These are phyloP conservation scores for Quercus phellos DNA, from an alignment of 331 rosid genomes.

Conservation along the genomic window DNA sequence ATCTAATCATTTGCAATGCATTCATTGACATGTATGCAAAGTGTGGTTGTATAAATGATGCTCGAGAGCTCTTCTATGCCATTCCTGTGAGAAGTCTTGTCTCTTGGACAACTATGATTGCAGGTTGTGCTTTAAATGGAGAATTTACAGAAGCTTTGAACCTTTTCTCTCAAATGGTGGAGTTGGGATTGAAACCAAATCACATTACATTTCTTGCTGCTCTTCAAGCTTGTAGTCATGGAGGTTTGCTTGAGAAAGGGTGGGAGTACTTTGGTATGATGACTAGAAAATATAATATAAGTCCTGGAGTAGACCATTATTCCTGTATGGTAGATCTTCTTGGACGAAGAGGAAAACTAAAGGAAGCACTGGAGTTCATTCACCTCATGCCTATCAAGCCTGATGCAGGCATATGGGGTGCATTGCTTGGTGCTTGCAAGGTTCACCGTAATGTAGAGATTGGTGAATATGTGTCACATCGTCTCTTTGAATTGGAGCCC, in stretches of 20 bases:
- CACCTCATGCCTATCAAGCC: constrained; percentile 41
- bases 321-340: constrained; percentile 52
- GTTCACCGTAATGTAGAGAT: constrained; percentile 36
- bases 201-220: constrained; percentile 50
- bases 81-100: constrained; percentile 41
- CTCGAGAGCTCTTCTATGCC: constrained; percentile 36
- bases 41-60: constrained; percentile 45
- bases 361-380: constrained; percentile 51
- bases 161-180: constrained; percentile 39
- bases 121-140: constrained; percentile 56
- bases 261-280: constrained; percentile 39
- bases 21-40: constrained; percentile 68
- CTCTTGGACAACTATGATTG: constrained; percentile 57
- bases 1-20: constrained; percentile 44
- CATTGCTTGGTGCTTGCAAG: constrained; percentile 58
- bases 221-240: constrained; percentile 62
- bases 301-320: constrained; percentile 52
- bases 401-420: constrained; percentile 59
- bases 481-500: constrained; percentile 47
- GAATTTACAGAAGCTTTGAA: constrained; percentile 45
- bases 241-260: constrained; percentile 57
- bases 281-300: constrained; percentile 28
- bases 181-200: constrained; percentile 42
- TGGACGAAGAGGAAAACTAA: constrained; percentile 43
- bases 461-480: constrained; percentile 29